Evolutionary conservation across 257 asterid species (phyloP), one percentile per base, ranked within the genome.

Genomic region (Henckelia pumila): DNA sequence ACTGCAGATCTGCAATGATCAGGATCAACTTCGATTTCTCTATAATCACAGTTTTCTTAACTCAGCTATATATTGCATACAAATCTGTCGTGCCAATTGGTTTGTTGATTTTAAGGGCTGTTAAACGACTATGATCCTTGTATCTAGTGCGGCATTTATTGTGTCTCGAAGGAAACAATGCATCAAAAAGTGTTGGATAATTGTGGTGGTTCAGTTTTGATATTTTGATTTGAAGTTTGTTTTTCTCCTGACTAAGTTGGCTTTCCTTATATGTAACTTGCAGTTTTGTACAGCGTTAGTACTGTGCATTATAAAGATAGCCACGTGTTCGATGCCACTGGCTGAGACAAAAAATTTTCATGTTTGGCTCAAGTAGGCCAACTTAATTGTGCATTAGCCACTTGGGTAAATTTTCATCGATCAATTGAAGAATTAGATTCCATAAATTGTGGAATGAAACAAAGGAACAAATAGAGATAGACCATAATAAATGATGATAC

Each of bases 201-300:
- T 17, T 37, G 10, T 3, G 17, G 64, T 44, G 57, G 32, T 68
- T 25, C 24, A 26, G 20, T 4, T 50, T 35, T 37, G 11, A 37
- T 37, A 37, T 37, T 37, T 26, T 37, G 5, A 37, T 13, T 37
- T 10, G 0, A 3, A 2, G 2, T 2, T 0, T 0, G 0, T 3
- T 10, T 37, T 10, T 37, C 11, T 37, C 17, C 28, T 20, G 56
- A 8, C 60, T 29, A 40, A 16, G 56, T 28, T 14, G 32, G 56
- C 49, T 63, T 40, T 22, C n/a, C 47, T 23, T 61, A 55, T 37
- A 63, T 32, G 2, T 62, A 70, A 56, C 71, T 56, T 24, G 67
- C 49, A 64, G 13, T 53, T 50, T 47, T 49, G 60, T 65, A 21
- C 26, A 65, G 28, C 3, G 20, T 25, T 16, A 49, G 30, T 11